phyloP scores from a whole-genome alignment of 495 filamentous ascomycete genomes.

The Penicillium paradoxum region DNA sequence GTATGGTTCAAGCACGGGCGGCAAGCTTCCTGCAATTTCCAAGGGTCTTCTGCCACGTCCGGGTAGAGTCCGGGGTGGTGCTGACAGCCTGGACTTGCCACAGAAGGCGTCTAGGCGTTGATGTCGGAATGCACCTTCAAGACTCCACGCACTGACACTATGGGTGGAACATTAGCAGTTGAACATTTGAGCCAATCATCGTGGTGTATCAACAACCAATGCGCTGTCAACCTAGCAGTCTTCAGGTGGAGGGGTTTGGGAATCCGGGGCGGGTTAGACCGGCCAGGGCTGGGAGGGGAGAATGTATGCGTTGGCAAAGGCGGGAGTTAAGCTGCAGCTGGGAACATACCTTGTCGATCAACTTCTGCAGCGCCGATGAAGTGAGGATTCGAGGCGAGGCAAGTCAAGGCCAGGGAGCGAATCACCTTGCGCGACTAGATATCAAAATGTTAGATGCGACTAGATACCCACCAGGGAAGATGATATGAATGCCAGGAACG shows the following conservation, averaged over 20 bases:
- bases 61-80: constrained; percentile 30
- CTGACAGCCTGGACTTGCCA: constrained; percentile 20
- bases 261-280: constrained; percentile 29
- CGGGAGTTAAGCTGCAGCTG: constrained; percentile 32
- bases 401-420: constrained; percentile 9
- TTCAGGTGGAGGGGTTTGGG: constrained; percentile 20
- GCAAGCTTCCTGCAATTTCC: constrained; percentile 23
- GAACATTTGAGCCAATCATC: constrained; percentile 17
- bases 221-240: constrained; percentile 24
- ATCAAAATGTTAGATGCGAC: constrained; percentile 16
- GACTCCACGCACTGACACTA: constrained; percentile 22
- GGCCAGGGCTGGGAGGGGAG: constrained; percentile 25
- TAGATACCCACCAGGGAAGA: constrained; percentile 8
- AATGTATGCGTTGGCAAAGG: constrained; percentile 51
- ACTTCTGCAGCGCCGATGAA: constrained; percentile 24
- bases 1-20: constrained; percentile 27
- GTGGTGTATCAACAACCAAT: constrained; percentile 19
- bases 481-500: constrained; percentile 26
- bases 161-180: constrained; percentile 26
- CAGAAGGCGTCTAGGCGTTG: constrained; percentile 2
- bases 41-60: constrained; percentile 19
- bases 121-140: constrained; percentile 21
- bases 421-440: constrained; percentile 17
- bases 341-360: constrained; percentile 43
- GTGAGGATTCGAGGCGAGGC: constrained; percentile 19